Base-by-base conservation (phyloP, 331 rosid species). In the Pyrus hybrid region DNA sequence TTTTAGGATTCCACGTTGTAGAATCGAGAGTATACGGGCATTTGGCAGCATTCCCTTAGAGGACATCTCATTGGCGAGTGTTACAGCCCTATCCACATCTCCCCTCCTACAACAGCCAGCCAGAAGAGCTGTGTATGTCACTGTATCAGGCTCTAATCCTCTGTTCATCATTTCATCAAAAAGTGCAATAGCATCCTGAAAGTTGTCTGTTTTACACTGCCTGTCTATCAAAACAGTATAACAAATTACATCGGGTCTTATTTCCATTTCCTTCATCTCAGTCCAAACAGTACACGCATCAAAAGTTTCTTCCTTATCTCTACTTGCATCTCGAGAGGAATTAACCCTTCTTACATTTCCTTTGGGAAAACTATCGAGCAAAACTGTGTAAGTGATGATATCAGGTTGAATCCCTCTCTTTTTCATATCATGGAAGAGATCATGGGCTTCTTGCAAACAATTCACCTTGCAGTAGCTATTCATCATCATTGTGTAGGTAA, bases 181-280 rank as follows among this genome's bases (percentile, higher is more conserved):
- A 67, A 90, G 86, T 49, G 43, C 51, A 70, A 86, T 10, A 68
- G 93, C 97, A 57, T 83, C 84, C 76, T 73, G 74, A 77, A 80
- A 80, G 80, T 81, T 86, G 74, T 83, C 77, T 69, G 71, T 61
- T 85, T 87, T 86, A 71, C 88, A 71, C 29, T 79, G 77, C 51
- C 82, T 83, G 75, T 90, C 92, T 73, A 88, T 83, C 81, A 92
- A 71, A 78, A 90, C 91, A 68, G 96, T 90, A 81, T 86, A 92
- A 70, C 77, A 75, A 73, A 87, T 85, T 37, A 81, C 85, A 77
- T 92, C 89, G 3, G 88, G 92, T 81, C 62, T 86, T 74, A 88
- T 62, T 77, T 84, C 71, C 91, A 60, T 72, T 73, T 86, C 86
- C 84, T 79, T 58, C 91, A 90, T 88, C 72, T 87, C 97, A 73